These are phyloP conservation scores for Metarhizium robertsii DNA, from an alignment of 2,329 filamentous ascomycete species.

Conservation along the genomic window DNA sequence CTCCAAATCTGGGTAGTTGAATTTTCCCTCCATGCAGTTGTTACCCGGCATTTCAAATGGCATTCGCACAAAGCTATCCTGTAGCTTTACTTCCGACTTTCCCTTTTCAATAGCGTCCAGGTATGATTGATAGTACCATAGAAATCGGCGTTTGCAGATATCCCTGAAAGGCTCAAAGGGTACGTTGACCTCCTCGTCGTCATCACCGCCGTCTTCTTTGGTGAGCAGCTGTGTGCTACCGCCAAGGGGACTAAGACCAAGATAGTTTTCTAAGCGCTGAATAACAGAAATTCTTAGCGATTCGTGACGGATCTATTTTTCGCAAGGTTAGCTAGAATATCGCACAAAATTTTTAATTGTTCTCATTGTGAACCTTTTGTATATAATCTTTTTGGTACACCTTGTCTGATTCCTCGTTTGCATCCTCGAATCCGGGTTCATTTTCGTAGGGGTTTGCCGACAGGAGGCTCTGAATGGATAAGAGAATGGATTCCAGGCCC, in stretches of 20 bases:
- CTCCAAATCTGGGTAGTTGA: conserved; percentile 69
- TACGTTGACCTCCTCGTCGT: conserved; percentile 44
- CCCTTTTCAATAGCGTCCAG: conserved; percentile 60
- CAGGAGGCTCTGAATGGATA: conserved; percentile 96
- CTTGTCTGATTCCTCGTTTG: conserved; percentile 58
- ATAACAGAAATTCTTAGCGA: conserved; percentile 79
- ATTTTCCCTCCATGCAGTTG: conserved; percentile 81
- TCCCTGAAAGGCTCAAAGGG: conserved; percentile 84
- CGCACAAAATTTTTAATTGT: background rate
- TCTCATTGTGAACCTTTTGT: conserved; percentile 52
- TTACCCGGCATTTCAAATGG: conserved; percentile 64
- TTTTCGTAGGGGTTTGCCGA: conserved; percentile 91
- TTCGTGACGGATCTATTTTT: conserved; percentile 73
- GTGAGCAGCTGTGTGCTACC: conserved; percentile 12
- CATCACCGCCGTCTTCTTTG: conserved; percentile 30
- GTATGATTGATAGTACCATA: conserved; percentile 95
- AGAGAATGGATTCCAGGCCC: conserved; percentile 83
- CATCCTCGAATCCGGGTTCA: conserved; percentile 84
- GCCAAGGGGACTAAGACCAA: conserved; percentile 46
- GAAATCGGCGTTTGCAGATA: conserved; percentile 78
- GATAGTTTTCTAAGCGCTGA: conserved; percentile 70
- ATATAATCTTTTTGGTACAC: conserved; percentile 66
- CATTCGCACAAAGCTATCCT: conserved; percentile 64
- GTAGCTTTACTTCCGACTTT: conserved; percentile 52
- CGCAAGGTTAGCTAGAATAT: conserved; percentile 8